phyloP scores from a whole-genome alignment of 169 alveolate species.

The Toxoplasma gondii region DNA sequence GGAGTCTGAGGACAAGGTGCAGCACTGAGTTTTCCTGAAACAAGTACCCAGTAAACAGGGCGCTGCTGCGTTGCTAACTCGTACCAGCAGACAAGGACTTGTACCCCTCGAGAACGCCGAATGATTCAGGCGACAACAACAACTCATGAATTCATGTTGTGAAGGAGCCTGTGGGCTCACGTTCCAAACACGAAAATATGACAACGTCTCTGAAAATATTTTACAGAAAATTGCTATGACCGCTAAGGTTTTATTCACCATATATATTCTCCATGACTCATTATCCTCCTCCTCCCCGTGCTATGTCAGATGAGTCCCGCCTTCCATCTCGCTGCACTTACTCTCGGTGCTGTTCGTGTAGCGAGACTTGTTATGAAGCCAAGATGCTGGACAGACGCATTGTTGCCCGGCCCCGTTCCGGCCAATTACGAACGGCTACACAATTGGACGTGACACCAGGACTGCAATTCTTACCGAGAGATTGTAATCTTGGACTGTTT shows the following conservation, averaged over 20 bases:
- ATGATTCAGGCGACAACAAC: background rate
- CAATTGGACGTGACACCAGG: background rate
- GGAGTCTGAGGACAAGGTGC: constrained; percentile 86
- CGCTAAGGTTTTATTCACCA: background rate
- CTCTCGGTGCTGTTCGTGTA: no score
- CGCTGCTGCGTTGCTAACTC: background rate
- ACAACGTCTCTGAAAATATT: background rate
- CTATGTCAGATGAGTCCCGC: background rate
- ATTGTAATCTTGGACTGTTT: constrained; percentile 96
- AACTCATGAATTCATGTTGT: background rate
- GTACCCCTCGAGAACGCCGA: background rate
- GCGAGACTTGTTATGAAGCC: no score
- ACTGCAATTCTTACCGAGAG: constrained; percentile 20
- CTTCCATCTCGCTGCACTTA: no score
- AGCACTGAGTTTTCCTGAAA: constrained; percentile 86
- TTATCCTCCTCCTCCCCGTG: background rate
- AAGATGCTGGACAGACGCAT: background rate
- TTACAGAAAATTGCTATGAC: background rate
- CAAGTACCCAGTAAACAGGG: background rate
- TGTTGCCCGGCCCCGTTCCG: background rate
- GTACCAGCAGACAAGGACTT: background rate
- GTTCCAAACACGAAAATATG: background rate
- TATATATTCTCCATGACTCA: background rate
- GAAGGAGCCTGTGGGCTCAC: background rate
- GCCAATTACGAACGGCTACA: background rate